Base-by-base conservation (phyloP, 371 early-diverging fungal species). In the Mortierella sp. region DNA sequence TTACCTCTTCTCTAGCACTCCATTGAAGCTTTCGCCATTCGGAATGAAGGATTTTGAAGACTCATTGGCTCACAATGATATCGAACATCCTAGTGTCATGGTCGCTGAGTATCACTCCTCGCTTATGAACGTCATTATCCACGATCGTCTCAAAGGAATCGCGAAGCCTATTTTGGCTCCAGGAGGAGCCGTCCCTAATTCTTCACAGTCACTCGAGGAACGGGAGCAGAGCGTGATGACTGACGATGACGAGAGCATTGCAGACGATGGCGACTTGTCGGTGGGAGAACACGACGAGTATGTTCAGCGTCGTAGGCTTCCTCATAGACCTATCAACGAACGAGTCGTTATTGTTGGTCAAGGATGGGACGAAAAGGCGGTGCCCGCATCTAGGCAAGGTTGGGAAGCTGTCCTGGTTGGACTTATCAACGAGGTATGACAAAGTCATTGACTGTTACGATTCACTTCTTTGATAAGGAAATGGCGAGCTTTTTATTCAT, bases 21-120 rank as follows among this genome's bases (percentile, higher is more conserved):
- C 89, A 16, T 71, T 89, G 42, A 87, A 81, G 54, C 74, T 89
- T n/a, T 80, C 84, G 8, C 89, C 89, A 16, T 89, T 89, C 60
- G 83, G 88, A 9, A 60, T 89, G 63, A 84, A 84, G 54, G 87
- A 87, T 13, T 88, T 89, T 55, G 88, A 80, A 44, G 83, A 88
- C 21, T 80, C 89, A 0, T 73, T 89, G 7, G 42, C 63, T 11
- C 88, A 88, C 63, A 72, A 75, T 5, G 73, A 80, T 31, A 68
- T 58, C 48, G 78, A 86, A 26, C 88, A 82, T 44, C 86, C 79
- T 9, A 81, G 86, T 50, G 74, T 77, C 84, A 90, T 76, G 88
- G 88, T 81, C 19, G 80, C 78, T 26, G 87, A 89, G 47, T 81
- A 82, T 68, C 84, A 89, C 54, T 82, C 86, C 8, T 71, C 78